Conservation (phyloP, 169 alveolate genomes). For the Plasmodium inui region DNA sequence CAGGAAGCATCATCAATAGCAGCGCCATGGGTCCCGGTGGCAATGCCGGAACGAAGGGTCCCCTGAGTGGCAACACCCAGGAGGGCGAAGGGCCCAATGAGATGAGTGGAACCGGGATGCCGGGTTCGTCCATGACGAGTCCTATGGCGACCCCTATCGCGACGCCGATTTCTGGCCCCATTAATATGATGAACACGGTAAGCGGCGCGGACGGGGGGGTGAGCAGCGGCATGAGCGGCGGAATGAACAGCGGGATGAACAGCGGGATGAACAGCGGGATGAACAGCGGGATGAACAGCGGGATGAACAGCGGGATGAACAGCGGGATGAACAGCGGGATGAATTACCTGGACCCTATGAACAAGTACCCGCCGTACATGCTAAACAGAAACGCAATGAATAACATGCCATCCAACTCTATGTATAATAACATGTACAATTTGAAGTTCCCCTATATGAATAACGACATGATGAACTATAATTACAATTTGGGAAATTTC, state of each 20-base stretch:
- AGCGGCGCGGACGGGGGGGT: neutral
- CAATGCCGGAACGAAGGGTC: neutral
- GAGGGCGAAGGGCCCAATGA: neutral
- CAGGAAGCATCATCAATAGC: neutral
- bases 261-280: neutral
- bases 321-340: neutral
- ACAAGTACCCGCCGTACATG: constrained; percentile 24
- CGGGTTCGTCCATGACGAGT: neutral
- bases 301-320: neutral
- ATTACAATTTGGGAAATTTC: constrained; percentile 36
- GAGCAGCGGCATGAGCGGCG: neutral
- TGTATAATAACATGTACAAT: constrained; percentile 30
- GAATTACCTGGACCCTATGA: constrained; percentile 9
- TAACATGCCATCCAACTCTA: neutral
- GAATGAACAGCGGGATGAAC: neutral
- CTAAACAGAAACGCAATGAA: neutral
- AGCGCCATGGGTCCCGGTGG: neutral
- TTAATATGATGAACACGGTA: neutral
- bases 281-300: neutral
- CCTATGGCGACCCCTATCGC: no score
- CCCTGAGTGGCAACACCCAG: neutral
- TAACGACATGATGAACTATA: constrained; percentile 60
- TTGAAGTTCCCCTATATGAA: constrained; percentile 52
- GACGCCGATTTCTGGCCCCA: no score
- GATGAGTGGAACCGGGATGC: neutral